Percentiles rank a stretch among this genome's conserved stretches.
phyloP scores from a whole-genome alignment of 768 basidiomycete species.

The Podaxis mareebaensis region DNA sequence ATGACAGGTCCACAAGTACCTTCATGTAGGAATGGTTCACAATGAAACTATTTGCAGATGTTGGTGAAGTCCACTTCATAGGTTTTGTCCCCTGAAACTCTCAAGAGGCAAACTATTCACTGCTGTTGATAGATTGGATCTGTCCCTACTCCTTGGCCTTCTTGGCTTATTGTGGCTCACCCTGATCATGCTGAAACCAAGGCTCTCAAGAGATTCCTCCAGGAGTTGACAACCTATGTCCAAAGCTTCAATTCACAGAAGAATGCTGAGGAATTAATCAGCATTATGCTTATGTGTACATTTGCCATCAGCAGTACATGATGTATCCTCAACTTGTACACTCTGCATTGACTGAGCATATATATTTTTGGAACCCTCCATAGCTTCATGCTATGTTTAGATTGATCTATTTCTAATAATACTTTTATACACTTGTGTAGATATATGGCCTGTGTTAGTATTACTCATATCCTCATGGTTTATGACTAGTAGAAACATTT shows the following conservation, averaged over 20 bases:
- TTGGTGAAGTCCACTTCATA: constrained; percentile 81
- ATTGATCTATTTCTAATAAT: too few species aligned
- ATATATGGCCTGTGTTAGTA: too few species aligned
- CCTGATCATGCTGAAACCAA: constrained; percentile 53
- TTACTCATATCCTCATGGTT: too few species aligned
- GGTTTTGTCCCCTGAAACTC: constrained; percentile 28
- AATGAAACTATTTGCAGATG: constrained; percentile 71
- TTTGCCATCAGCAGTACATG: too few species aligned
- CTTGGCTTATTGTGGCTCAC: constrained; percentile 92
- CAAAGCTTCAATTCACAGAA: constrained; percentile 60
- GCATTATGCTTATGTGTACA: too few species aligned
- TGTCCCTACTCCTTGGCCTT: constrained; percentile 94
- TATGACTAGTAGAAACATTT: too few species aligned
- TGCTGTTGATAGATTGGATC: constrained; percentile 62
- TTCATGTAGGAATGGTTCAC: constrained; percentile 98
- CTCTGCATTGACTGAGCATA: too few species aligned
- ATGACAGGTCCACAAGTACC: constrained; percentile 82
- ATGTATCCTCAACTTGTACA: too few species aligned
- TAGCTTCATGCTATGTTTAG: too few species aligned
- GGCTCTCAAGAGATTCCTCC: constrained; percentile 60
- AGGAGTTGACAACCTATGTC: constrained; percentile 63
- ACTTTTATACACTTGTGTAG: too few species aligned
- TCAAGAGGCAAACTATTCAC: background rate
- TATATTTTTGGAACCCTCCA: too few species aligned
- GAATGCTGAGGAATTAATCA: too few species aligned